phyloP scores from a whole-genome alignment of 768 basidiomycete species.

The Lyophyllum atratum region DNA sequence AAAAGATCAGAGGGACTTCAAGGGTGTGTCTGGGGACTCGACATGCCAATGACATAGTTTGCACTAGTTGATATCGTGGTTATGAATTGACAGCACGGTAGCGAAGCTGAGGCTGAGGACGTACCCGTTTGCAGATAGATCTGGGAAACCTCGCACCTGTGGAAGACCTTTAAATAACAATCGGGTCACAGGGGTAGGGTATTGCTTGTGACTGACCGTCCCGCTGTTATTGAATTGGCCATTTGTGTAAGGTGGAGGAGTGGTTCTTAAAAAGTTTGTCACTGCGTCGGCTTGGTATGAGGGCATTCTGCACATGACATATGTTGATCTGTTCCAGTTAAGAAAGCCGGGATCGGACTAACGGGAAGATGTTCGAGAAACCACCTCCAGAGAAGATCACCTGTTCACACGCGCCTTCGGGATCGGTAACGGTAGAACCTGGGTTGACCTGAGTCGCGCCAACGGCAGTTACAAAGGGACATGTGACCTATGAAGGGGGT shows the following conservation, averaged over 20 bases:
- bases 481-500: constrained; percentile 31
- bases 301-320: constrained; percentile 33
- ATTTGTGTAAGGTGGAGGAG: constrained; percentile 41
- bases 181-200: too few relatives aligned
- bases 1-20: neutral
- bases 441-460: constrained; percentile 52
- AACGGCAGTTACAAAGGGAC: constrained; percentile 53
- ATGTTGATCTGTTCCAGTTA: neutral
- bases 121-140: constrained; percentile 50
- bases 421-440: constrained; percentile 42
- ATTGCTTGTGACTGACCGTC: constrained; percentile 20
- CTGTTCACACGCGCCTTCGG: constrained; percentile 46
- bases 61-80: neutral
- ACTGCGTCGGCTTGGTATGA: constrained; percentile 47
- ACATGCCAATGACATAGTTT: neutral
- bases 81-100: neutral
- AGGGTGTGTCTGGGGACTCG: neutral
- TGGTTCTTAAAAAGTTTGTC: constrained; percentile 34
- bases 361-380: constrained; percentile 47
- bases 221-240: constrained; percentile 49
- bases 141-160: constrained; percentile 52
- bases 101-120: neutral
- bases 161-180: neutral
- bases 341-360: neutral
- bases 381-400: constrained; percentile 54